Base-by-base conservation (phyloP, 164 flowering plant species). In the Vitis rupestris region DNA sequence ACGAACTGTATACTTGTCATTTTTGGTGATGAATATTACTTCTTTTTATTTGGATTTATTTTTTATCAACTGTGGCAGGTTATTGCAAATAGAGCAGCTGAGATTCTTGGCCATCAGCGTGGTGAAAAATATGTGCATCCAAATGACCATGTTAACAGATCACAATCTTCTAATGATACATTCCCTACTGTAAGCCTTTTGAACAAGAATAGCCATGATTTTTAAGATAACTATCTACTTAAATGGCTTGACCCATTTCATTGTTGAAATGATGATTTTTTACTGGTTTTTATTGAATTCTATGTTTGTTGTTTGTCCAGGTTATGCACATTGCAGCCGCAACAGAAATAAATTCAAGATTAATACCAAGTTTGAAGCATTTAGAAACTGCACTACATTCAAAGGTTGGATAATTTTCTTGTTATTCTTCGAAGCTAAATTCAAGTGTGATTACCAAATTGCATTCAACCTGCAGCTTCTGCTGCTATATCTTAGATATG, bases 241-340 rank as follows among this genome's bases (percentile, higher is more conserved):
- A 8, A 14, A 50, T 48, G 19, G 9, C 8, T 7, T 19, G 17
- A 14, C 16, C 27, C 48, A 29, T 5, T 30, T 29, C 44, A 9
- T 64, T 50, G 37, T 72, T 66, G 23, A 62, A 59, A 17, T 17
- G 19, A 31, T 71, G 68, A 55, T 55, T 58, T 60, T 29, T 64
- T 71, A n/a, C 63, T 54, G 23, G 63, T 17, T 64, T 48, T 64
- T 70, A 17, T 61, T 31, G 50, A 2, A n/a, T 65, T 13, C 16
- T 50, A 17, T 76, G 31, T 16, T 66, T 70, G n/a, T 49, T 74
- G 16, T 55, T 65, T 80, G 0, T 76, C 64, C 78, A 95, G 99
- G 99, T 93, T 55, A 95, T 95, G 99, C 99, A 95, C 81, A 95
- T 95, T 79, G 97, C 98, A 50, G 96, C 98, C 64, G 97, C 90